Evolutionary conservation across 495 filamentous ascomycete genomes (phyloP), one percentile per base, ranked within the genome.

Genomic region (Daldinia bambusicola): DNA sequence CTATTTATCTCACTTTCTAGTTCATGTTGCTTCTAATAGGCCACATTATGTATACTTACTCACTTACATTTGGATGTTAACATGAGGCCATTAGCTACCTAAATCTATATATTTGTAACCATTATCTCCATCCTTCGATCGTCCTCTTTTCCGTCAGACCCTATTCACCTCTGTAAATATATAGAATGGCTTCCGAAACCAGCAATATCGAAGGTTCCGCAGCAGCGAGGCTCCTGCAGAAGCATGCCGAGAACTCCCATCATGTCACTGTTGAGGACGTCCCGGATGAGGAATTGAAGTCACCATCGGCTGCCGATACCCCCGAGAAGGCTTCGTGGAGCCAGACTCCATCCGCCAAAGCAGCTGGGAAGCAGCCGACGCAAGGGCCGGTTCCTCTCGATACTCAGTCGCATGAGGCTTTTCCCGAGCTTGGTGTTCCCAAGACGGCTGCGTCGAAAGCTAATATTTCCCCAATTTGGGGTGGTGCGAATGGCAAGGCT

Each of bases 321-420:
- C 69, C 72, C 52, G 77, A 80, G 38, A 77, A 78, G 45, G 61
- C 85, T 38, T 76, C 76, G 16, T 80, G 80, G 81, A 72, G 66
- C 34, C 81, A 79, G 32, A 68, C 81, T 20, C 70, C 84, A 67
- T 84, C 87, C 26, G 76, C 86, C 53, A 90, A 89, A 76, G 84
- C 86, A 7, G 86, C 86, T 38, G 88, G 86, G 45, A 91, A 91
- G 80, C 88, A 88, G 70, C 89, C 84, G 75, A 80, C 79, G 65
- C 76, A 82, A 51, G 78, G 82, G 60, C 83, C 85, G 52, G 66
- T 82, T 10, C 76, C 81, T 48, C 76, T 97, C 51, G 92, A 98
- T 78, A 91, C 93, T 7, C 84, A 90, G 69, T 97, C 94, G 4
- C 91, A 94, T 75, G 95, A 97, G 79, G 82, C 90, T 43, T 99